phyloP scores from a whole-genome alignment of 208 protist genomes.

The Acanthamoeba healyi region DNA sequence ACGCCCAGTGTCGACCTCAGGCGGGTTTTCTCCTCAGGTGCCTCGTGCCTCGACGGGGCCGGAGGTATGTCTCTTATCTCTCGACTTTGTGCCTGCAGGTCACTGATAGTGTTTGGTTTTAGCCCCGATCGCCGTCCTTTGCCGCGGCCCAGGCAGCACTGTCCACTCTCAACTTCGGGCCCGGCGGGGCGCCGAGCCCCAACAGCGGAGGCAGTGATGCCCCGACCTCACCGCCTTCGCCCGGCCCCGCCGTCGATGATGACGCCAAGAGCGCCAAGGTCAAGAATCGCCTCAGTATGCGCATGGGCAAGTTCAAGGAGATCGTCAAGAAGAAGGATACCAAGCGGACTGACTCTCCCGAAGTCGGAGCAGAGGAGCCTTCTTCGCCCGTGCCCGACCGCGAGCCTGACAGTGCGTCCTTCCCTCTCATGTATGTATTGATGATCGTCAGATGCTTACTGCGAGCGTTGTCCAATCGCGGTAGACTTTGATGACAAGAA shows the following conservation, averaged over 20 bases:
- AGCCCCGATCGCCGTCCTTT: constrained; percentile 41
- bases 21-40: background rate
- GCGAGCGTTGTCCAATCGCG: background rate
- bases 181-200: background rate
- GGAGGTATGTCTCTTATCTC: background rate
- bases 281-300: constrained; percentile 67
- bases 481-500: constrained; percentile 57
- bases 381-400: constrained; percentile 1
- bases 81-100: background rate
- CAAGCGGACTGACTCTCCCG: constrained; percentile 1
- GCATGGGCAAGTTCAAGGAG: constrained; percentile 59
- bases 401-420: constrained; percentile 11
- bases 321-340: constrained; percentile 51
- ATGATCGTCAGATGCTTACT: background rate
- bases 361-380: background rate
- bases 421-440: background rate
- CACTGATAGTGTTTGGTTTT: background rate
- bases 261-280: constrained; percentile 50
- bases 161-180: constrained; percentile 15
- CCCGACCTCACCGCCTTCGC: constrained; percentile 7
- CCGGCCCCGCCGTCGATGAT: background rate
- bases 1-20: background rate
- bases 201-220: background rate
- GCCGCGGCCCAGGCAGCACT: constrained; percentile 55
- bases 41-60: background rate